Percentiles rank a stretch among this genome's conserved stretches.
Conservation (phyloP, 2,329 filamentous ascomycete species). For the Penicillium digitatum region DNA sequence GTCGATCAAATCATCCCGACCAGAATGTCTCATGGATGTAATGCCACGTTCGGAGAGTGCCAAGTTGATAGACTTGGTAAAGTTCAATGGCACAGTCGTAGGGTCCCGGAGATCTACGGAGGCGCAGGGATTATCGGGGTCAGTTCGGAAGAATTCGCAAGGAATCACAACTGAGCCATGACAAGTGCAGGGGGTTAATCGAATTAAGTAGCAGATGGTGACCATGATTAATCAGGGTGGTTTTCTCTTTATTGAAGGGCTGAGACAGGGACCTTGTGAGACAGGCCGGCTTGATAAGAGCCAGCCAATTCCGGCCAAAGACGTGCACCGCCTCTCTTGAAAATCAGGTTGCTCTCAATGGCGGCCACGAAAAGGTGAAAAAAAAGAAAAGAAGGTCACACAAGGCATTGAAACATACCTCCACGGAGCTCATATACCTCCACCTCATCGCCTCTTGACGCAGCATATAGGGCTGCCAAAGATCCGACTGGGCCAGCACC, state of each 20-base stretch:
- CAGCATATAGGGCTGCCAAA: conserved; percentile 87
- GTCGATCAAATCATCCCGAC: conserved; percentile 64
- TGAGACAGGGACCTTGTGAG: conserved; percentile 11
- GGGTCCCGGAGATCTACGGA: conserved; percentile 76
- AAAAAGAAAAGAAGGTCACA: not conserved
- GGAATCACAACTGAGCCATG: conserved; percentile 1
- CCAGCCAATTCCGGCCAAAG: not conserved
- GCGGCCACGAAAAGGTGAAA: not conserved
- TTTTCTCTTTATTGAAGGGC: not conserved
- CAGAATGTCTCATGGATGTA: conserved; percentile 72
- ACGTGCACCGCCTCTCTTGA: not conserved
- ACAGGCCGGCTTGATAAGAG: conserved; percentile 3
- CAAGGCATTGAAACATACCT: conserved; percentile 56
- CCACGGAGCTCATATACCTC: conserved; percentile 90
- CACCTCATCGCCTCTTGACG: conserved; percentile 79
- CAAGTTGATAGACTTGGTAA: conserved; percentile 97
- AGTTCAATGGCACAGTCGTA: conserved; percentile 80
- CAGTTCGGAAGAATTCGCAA: conserved; percentile 15
- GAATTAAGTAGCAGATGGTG: not conserved
- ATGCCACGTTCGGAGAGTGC: conserved; percentile 92
- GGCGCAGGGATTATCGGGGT: conserved; percentile 13
- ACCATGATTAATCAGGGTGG: not conserved
- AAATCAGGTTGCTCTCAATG: not conserved
- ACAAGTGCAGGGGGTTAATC: not conserved
- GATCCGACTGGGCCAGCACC: conserved; percentile 93